Percentiles rank a stretch among this genome's conserved stretches.
These are phyloP conservation scores for Colletotrichum aenigma DNA, from an alignment of 2,329 filamentous ascomycete genomes.

Conservation along the genomic window DNA sequence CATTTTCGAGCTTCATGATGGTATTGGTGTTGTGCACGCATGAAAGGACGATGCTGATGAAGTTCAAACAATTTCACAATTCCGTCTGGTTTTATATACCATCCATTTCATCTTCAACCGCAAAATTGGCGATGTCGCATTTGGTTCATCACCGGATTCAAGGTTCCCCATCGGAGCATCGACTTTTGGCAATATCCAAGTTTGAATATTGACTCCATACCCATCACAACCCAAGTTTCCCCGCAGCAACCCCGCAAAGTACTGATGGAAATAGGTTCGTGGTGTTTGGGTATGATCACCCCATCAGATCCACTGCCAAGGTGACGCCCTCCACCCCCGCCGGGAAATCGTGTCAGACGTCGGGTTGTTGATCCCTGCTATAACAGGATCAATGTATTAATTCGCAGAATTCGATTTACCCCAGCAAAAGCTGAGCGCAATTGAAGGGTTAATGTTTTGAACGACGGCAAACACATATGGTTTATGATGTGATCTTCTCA, in stretches of 20 bases:
- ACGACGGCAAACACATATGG: neutral
- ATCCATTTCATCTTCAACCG: neutral
- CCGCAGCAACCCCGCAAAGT: neutral
- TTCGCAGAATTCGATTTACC: neutral
- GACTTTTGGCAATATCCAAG: neutral
- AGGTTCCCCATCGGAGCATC: neutral
- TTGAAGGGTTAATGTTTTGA: neutral
- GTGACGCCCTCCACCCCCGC: neutral
- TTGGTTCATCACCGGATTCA: neutral
- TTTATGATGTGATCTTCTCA: neutral
- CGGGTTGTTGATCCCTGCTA: accelerated
- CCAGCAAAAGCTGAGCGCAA: neutral
- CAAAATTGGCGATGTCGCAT: neutral
- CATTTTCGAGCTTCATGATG: neutral
- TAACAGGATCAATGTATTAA: accelerated
- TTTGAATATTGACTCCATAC: neutral
- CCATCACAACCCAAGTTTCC: neutral
- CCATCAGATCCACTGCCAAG: neutral
- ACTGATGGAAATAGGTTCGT: neutral
- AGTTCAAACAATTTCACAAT: neutral
- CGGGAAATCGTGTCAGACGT: neutral
- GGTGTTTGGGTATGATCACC: neutral
- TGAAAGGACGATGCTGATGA: neutral
- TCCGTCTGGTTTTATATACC: neutral
- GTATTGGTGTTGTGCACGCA: neutral